Base-by-base conservation (phyloP, 1,284 basidiomycete genomes). In the Apiotrichum laibachii region DNA sequence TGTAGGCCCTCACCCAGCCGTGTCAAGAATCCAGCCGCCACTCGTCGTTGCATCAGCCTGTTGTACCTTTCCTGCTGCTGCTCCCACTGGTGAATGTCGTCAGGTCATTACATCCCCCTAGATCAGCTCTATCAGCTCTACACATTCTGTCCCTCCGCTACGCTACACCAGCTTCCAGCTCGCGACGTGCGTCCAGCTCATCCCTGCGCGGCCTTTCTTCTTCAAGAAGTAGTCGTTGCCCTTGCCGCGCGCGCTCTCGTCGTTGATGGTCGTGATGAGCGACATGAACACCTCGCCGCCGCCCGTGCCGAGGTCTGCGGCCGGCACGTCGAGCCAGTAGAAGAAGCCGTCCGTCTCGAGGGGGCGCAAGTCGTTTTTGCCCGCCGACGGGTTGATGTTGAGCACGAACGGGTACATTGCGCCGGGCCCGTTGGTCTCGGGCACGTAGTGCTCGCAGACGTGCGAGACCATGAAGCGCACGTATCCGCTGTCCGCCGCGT, bases 391-490 rank as follows among this genome's bases (percentile, higher is more conserved):
- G 22, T 34, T 43, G 19, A 44, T 35, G 33, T 22, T 19, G 18
- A 58, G 46, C 33, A 48, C 22, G 31, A 54, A 31, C 31, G 52
- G 39, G 37, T 44, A 35, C 37, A 50, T 50, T 11, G 49, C 35
- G 2, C 49, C 49, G 11, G 49, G 49, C 11, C 35, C 48, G 22
- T 47, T 35, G 9, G 35, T 7, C 22, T 12, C 26, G 49, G 22
- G 7, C 5, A 45, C 48, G 46, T 47, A 62, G 54, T 62, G 61
- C 21, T 51, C 50, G 34, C 61, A 62, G 35, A 56, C 26, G 21
- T 48, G 51, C 6, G 46, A 44, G 5, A 54, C 37, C 37, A 45
- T 46, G 51, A 62, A 59, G 9, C 54, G 47, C n/a, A 48, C 43
- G 2, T 49, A 48, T 16, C 39, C 53, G 21, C 10, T 50, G n/a